Evolutionary conservation across 495 filamentous ascomycete genomes (phyloP).

Genomic region (Penicillium cataractarum): DNA sequence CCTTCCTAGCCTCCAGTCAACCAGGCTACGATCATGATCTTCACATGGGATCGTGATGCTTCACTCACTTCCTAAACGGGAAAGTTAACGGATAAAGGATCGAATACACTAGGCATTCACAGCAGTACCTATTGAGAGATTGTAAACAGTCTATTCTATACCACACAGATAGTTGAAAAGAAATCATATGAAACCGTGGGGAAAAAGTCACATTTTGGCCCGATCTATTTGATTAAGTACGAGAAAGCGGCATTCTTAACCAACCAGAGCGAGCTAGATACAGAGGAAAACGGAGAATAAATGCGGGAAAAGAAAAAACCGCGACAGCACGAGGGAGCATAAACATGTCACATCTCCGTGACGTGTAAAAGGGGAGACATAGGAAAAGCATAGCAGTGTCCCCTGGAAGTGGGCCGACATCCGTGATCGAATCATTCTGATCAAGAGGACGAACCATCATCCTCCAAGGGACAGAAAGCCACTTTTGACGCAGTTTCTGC

Average conservation of each 20-base stretch:
- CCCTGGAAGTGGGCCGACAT: not conserved
- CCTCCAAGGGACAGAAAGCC: conserved; percentile 41
- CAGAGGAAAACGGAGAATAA: conserved; percentile 31
- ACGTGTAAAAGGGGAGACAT: conserved; percentile 33
- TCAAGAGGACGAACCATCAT: not conserved
- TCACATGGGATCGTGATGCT: not conserved
- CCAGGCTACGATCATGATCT: not conserved
- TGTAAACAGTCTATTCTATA: conserved; percentile 3
- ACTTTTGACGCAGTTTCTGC: conserved; percentile 53
- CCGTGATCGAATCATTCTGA: not conserved
- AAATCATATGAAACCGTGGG: conserved; percentile 36
- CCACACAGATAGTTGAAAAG: conserved; percentile 18
- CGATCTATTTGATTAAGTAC: conserved; percentile 49
- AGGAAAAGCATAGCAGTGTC: conserved; percentile 42
- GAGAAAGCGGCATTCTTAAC: conserved; percentile 44
- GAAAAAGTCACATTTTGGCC: conserved; percentile 51
- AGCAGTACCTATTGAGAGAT: not conserved
- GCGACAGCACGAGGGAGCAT: conserved; percentile 48
- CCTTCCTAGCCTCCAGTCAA: not conserved
- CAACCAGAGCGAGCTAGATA: conserved; percentile 48
- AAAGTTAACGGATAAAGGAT: not conserved
- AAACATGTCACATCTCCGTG: conserved; percentile 50
- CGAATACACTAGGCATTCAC: not conserved
- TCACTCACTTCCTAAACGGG: not conserved
- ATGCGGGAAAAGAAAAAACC: conserved; percentile 41